Evolutionary conservation across 169 alveolate species (phyloP).

Genomic region (Besnoitia besnoiti): DNA sequence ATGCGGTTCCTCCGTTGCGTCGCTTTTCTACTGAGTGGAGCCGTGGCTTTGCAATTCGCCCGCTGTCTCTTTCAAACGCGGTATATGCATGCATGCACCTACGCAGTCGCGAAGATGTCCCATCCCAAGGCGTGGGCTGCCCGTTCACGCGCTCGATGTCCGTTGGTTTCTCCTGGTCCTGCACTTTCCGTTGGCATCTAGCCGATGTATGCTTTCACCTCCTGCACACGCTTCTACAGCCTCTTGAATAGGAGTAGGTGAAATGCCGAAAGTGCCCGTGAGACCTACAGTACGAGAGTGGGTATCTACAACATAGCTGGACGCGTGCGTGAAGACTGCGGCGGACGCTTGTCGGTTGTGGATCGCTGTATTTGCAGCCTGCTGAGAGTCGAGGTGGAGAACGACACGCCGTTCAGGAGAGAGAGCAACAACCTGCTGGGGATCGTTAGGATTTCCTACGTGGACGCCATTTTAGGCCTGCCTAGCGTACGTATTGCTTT

Average conservation of each 20-base stretch:
- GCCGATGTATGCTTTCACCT: no score
- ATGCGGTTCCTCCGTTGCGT: no score
- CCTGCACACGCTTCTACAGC: no score
- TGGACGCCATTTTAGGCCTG: constrained; percentile 32
- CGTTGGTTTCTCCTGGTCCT: no score
- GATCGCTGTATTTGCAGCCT: background rate
- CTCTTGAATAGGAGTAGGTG: no score
- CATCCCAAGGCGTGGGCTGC: no score
- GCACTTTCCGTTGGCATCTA: no score
- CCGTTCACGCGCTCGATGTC: no score
- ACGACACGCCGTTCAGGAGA: constrained; percentile 33
- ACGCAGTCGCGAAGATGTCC: no score
- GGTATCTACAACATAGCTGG: background rate
- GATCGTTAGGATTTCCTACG: background rate
- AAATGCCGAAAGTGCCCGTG: no score
- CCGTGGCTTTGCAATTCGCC: background rate
- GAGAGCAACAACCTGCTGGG: background rate
- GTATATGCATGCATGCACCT: no score
- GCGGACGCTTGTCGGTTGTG: background rate
- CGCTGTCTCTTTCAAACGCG: no score
- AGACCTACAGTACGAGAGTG: background rate
- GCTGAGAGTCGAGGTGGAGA: constrained; percentile 27
- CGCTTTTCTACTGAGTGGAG: background rate
- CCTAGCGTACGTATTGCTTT: background rate
- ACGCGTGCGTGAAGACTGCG: background rate